Conservation (phyloP, 768 basidiomycete genomes). For the Pholiota conissans region DNA sequence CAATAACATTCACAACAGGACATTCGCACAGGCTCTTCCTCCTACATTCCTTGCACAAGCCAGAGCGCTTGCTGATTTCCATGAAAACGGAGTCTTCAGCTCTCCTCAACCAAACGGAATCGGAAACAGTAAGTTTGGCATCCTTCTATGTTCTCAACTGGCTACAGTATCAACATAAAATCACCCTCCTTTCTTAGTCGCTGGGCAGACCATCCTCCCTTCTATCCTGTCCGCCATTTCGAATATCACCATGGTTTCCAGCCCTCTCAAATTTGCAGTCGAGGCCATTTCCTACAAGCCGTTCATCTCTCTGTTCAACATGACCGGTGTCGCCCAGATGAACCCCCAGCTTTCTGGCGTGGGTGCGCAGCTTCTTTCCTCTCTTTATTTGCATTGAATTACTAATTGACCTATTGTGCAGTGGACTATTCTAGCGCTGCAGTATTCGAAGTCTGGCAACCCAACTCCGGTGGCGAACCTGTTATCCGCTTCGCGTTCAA, state of each 20-base stretch:
- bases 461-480: conserved; percentile 43
- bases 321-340: conserved; percentile 57
- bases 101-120: conserved; percentile 53
- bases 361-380: conserved; percentile 35
- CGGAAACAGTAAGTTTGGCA: conserved; percentile 52
- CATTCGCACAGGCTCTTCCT: conserved; percentile 49
- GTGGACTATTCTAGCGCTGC: conserved; percentile 63
- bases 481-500: conserved; percentile 67
- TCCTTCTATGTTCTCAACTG: background rate
- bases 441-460: conserved; percentile 59
- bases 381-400: background rate
- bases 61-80: conserved; percentile 66
- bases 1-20: conserved; percentile 62
- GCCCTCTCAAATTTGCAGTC: conserved; percentile 58
- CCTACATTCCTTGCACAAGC: conserved; percentile 51
- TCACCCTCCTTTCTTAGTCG: conserved; percentile 42
- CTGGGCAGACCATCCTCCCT: conserved; percentile 64
- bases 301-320: conserved; percentile 75
- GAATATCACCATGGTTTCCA: conserved; percentile 46
- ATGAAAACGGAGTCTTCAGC: conserved; percentile 70
- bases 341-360: conserved; percentile 58
- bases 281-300: conserved; percentile 75
- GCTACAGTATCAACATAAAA: background rate
- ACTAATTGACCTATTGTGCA: conserved; percentile 20
- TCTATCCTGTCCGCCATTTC: conserved; percentile 55